phyloP scores from a whole-genome alignment of 345 rosid species.

The Salix dunnii region DNA sequence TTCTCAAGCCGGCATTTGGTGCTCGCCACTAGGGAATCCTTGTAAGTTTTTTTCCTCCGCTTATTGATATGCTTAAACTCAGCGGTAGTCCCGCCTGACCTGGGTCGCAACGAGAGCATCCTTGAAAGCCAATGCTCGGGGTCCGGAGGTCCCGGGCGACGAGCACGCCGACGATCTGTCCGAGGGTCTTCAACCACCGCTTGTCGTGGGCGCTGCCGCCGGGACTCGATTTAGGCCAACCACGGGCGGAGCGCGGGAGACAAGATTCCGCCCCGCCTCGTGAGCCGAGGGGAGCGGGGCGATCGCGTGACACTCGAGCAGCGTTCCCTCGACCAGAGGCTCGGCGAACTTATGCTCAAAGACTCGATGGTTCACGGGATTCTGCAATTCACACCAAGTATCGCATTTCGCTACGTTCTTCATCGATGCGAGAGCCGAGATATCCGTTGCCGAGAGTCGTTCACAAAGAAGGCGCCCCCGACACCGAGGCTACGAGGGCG shows the following conservation, averaged over 20 bases:
- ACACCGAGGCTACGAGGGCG: too few relatives aligned
- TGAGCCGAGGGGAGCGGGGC: too few relatives aligned
- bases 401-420: neutral
- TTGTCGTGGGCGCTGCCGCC: too few relatives aligned
- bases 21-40: too few relatives aligned
- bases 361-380: neutral
- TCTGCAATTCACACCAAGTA: constrained; percentile 2
- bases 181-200: neutral
- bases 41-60: too few relatives aligned
- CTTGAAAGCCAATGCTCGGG: neutral
- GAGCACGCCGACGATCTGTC: neutral
- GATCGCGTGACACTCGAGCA: neutral
- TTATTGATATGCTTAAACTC: neutral
- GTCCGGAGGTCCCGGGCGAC: too few relatives aligned
- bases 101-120: neutral
- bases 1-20: too few relatives aligned
- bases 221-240: too few relatives aligned
- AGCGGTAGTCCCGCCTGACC: neutral
- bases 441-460: too few relatives aligned
- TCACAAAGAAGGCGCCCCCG: neutral
- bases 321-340: neutral
- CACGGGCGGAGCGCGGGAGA: too few relatives aligned
- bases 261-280: too few relatives aligned
- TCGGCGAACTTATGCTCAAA: constrained; percentile 17
- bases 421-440: too few relatives aligned